Conservation (phyloP, 163 green algal genomes). For the Trebouxiophyceae sp. region DNA sequence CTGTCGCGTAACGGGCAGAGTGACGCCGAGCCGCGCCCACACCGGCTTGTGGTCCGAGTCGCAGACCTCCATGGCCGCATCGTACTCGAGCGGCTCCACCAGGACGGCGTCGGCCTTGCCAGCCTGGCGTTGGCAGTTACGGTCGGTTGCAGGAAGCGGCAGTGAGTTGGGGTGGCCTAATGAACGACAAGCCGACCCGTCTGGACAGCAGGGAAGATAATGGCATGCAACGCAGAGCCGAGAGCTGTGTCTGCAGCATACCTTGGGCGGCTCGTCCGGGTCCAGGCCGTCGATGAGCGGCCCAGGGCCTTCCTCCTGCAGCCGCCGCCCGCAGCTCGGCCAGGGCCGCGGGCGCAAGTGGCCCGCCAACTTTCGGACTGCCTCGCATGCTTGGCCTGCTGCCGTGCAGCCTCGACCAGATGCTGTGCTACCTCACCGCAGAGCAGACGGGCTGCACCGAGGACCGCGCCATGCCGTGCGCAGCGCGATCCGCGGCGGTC, state of each 20-base stretch:
- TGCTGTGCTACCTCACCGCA: too few species aligned
- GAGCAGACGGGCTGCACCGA: background rate
- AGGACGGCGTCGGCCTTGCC: constrained; percentile 14
- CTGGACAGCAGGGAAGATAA: too few species aligned
- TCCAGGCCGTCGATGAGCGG: background rate
- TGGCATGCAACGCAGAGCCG: too few species aligned
- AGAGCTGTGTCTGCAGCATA: too few species aligned
- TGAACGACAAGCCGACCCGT: too few species aligned
- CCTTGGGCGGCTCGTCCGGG: background rate
- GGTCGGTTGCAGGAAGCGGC: background rate
- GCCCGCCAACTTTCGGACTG: too few species aligned
- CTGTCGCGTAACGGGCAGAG: constrained; percentile 28
- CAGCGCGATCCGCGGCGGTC: background rate
- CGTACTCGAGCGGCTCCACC: constrained; percentile 44
- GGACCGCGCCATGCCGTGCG: background rate
- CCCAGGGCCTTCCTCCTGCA: too few species aligned
- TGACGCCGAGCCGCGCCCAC: constrained; percentile 31
- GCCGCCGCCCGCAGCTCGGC: too few species aligned
- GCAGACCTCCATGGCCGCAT: constrained; percentile 51
- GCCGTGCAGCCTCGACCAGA: too few species aligned
- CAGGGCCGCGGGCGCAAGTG: too few species aligned
- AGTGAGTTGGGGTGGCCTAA: background rate
- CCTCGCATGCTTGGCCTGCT: background rate
- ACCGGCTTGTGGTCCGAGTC: constrained; percentile 86
- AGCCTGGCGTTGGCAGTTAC: background rate